Base-by-base conservation (phyloP, 257 asterid species). In the Solanum acaule region DNA sequence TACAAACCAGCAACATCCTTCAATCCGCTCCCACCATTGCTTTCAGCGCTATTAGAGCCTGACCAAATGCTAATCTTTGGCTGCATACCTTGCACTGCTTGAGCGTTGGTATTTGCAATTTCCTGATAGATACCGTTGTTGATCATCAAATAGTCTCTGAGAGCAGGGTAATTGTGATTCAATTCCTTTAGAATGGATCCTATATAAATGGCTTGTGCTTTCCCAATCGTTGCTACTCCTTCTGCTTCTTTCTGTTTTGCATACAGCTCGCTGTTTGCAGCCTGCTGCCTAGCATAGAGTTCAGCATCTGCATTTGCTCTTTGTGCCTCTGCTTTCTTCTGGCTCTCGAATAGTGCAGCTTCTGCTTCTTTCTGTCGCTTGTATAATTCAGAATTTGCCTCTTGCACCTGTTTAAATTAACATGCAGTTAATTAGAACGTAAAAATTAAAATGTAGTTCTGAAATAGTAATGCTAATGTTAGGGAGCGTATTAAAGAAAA, bases 11-110 rank as follows among this genome's bases (percentile, higher is more conserved):
- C 89, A 6, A 87, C 71, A 35, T 87, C 89, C 22, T 76, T 87
- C 78, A 87, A 75, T 40, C 78, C 89, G 1, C 78, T 15, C 11
- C 86, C 52, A 5, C 83, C 20, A 12, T 18, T 27, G 46, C 23
- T 29, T 42, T 15, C 72, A 25, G 61, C 23, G 1, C 29, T 33
- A 86, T 42, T 76, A 49, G 85, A 59, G 2, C 52, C 83, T 31
- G 85, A 73, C 89, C 89, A 87, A 59, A 87, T 87, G 86, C 86
- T 76, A 38, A 87, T 59, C 49, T 87, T 87, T 33, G 89, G 89
- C 33, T 87, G 85, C 68, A 87, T 42, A 46, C 89, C 89, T 2
- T 33, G 34, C 2, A 86, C 88, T 25, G 88, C 88, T 67, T 86
- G 85, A 49, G 85, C 73, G 11, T 87, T 87, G 78, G 18, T 61